Conservation (phyloP, 352 stramenopile genomes). For the Phytophthora kernoviae region DNA sequence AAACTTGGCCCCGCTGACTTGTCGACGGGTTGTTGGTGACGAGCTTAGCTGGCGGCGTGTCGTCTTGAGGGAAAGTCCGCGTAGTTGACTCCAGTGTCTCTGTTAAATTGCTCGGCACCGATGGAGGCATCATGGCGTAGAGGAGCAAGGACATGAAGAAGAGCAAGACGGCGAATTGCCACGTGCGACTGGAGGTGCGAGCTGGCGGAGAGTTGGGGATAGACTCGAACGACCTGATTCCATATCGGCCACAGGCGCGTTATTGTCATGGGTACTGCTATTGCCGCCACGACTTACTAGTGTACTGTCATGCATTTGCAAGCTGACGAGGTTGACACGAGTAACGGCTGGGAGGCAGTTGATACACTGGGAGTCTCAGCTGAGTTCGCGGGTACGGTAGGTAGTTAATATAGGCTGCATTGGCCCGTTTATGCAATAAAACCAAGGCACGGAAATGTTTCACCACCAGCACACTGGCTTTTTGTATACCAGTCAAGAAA, state of each 20-base stretch:
- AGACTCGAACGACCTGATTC: conserved; percentile 10
- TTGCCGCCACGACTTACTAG: conserved; percentile 22
- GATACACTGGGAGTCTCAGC: not conserved
- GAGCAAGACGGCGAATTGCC: conserved; percentile 17
- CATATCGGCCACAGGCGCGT: conserved; percentile 10
- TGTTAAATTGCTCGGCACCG: not conserved
- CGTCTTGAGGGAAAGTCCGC: not conserved
- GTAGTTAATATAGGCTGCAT: too few relatives aligned
- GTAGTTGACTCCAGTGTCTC: conserved; percentile 1
- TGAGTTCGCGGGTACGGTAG: not conserved
- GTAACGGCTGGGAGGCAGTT: not conserved
- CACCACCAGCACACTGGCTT: too few relatives aligned
- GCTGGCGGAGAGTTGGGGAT: not conserved
- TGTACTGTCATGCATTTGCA: conserved; percentile 22
- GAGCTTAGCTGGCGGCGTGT: conserved; percentile 5
- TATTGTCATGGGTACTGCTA: conserved; percentile 5
- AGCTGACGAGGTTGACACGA: not conserved
- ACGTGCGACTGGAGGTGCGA: conserved; percentile 18
- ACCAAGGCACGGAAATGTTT: not conserved
- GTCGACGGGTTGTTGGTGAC: conserved; percentile 14
- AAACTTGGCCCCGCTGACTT: conserved; percentile 14
- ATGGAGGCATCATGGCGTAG: conserved; percentile 22
- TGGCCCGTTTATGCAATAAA: not conserved
- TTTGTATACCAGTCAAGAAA: too few relatives aligned
- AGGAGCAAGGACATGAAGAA: conserved; percentile 16